Conservation (phyloP, 106 monocot genomes). For the Allium sativum region DNA sequence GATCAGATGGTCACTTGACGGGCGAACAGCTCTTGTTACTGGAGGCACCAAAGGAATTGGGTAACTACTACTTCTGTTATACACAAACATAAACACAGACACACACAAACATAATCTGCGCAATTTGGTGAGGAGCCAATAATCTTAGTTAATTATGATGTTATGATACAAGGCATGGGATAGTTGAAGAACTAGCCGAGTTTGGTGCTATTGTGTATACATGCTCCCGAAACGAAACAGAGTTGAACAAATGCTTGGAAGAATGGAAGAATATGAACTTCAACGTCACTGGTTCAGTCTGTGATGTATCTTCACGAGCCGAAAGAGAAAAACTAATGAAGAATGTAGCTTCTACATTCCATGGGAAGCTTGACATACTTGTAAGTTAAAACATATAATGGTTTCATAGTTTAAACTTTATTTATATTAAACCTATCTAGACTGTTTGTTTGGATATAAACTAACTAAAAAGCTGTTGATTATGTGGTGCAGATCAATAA, state of each 20-base stretch:
- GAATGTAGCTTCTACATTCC: constrained; percentile 22
- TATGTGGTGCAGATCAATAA: constrained; percentile 25
- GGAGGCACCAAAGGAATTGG: constrained; percentile 7
- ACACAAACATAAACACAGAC: too few relatives aligned
- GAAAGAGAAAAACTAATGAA: constrained; percentile 38
- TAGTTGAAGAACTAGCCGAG: constrained; percentile 60
- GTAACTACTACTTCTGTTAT: neutral
- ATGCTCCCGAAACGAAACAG: constrained; percentile 54
- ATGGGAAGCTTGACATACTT: constrained; percentile 78
- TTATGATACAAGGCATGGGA: constrained; percentile 14
- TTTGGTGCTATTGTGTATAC: constrained; percentile 67
- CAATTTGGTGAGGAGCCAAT: neutral
- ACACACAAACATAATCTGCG: neutral
- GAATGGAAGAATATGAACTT: constrained; percentile 37
- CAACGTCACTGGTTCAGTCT: constrained; percentile 46
- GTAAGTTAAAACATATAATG: constrained; percentile 22
- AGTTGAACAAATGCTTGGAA: constrained; percentile 39
- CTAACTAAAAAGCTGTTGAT: neutral
- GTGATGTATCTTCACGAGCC: constrained; percentile 27
- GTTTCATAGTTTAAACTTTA: neutral
- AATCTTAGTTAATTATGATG: neutral
- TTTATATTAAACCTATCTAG: neutral
- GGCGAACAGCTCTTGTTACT: constrained; percentile 3
- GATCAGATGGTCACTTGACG: constrained; percentile 2
- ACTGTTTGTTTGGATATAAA: neutral